Percentiles rank a stretch among this genome's conserved stretches.
Conservation (phyloP, 129 eudicot species). For the Flaveria robusta region DNA sequence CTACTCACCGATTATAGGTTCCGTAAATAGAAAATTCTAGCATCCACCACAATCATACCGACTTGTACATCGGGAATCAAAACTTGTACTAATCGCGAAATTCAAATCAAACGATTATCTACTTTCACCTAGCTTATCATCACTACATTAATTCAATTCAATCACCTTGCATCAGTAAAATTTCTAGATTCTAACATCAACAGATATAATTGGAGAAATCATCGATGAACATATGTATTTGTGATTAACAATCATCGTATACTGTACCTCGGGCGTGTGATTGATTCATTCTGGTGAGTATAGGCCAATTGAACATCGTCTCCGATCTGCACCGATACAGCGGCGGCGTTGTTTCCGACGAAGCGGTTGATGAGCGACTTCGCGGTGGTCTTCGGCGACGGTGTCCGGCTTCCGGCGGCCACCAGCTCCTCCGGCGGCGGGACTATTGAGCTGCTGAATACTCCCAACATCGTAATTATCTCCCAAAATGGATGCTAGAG, state of each 20-base stretch:
- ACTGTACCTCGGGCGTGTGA: conserved; percentile 71
- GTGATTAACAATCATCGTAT: neutral
- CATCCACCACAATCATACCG: neutral
- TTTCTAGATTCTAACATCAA: neutral
- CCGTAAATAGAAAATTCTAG: neutral
- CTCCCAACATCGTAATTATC: conserved; percentile 67
- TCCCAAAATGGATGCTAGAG: neutral
- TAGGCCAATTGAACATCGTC: conserved; percentile 81
- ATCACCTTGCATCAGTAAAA: too few species aligned
- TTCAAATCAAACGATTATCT: neutral
- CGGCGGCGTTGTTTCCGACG: conserved; percentile 55
- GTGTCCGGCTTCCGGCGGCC: conserved; percentile 95
- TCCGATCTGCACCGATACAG: conserved; percentile 70
- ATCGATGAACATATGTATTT: neutral
- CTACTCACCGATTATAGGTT: neutral
- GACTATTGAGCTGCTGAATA: conserved; percentile 78
- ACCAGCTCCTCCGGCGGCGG: conserved; percentile 98
- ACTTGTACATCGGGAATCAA: neutral
- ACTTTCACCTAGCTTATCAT: neutral
- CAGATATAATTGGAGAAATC: neutral
- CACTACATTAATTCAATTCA: too few species aligned
- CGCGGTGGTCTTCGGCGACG: conserved; percentile 84
- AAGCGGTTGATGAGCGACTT: conserved; percentile 69
- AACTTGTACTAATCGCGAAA: neutral
- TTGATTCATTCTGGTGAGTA: conserved; percentile 72